Evolutionary conservation across 495 filamentous ascomycete species (phyloP), one percentile per base, ranked within the genome.

Genomic region (Aspergillus leporis): DNA sequence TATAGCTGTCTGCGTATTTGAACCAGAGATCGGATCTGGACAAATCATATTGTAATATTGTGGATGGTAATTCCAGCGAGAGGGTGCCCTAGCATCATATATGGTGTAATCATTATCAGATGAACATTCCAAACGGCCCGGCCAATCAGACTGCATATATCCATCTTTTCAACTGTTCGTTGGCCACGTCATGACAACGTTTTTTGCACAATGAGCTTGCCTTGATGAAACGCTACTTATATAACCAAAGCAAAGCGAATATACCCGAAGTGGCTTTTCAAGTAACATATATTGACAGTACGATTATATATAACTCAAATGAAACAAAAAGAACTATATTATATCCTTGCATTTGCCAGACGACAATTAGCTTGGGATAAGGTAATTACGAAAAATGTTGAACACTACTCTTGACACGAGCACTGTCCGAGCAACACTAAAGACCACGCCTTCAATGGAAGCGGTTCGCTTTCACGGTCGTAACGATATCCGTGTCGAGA

Each of bases 381-480:
- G 36, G 9, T 3, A 47, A 4, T 47, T 23, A n/a, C 14, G 38
- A 36, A 52, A 38, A 4, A 62, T 58, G 54, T 22, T 55, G 34
- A 58, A 55, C 19, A 62, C 43, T 41, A 43, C 50, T 16, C 30
- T 53, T n/a, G 51, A 62, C 23, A 8, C 32, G 2, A 46, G 55
- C 25, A 59, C 57, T 31, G 25, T 45, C 30, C 53, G 47, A n/a
- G 52, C 61, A 3, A 60, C 51, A 4, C 45, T 62, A 28, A 51
- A 51, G 36, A 57, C 52, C 14, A 47, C 58, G 21, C 53, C 61
- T 19, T 10, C 28, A n/a, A 76, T 78, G 70, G 70, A 69, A 60
- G 70, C 72, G 23, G 58, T 75, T 13, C 64, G 69, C 10, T 78
- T 73, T 36, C 70, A 78, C 60, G 74, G 76, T 18, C 66, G 66